Base-by-base conservation (phyloP, 257 asterid genomes). In the Cordia subcordata region DNA sequence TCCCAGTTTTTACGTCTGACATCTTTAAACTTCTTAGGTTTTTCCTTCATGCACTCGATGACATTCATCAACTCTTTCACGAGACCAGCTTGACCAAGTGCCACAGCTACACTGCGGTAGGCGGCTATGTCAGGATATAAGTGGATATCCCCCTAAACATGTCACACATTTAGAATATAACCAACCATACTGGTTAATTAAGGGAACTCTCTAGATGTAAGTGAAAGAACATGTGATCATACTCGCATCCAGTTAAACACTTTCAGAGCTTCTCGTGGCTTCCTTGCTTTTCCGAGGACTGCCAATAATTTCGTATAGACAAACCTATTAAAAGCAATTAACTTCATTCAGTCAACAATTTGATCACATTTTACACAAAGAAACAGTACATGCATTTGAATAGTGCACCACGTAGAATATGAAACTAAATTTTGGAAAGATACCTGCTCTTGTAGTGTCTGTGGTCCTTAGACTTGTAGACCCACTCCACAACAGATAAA, bases 61-160 rank as follows among this genome's bases (percentile, higher is more conserved):
- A 86, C 69, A 54, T 59, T 79, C 73, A 93, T 56, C 82, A 93
- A 77, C 76, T 93, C 95, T 64, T 83, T 93, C 67, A 89, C 57
- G 50, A 74, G 82, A 71, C 97, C 99, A 73, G 83, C 87, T 86
- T 86, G 99, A 37, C 97, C 99, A 60, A 93, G 77, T 16, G 90
- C 66, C 71, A 89, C 97, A 17, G 94, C 88, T 68, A 89, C 70
- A 62, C 95, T 68, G 68, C 77, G 99, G 74, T 81, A 93, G 46
- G 99, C 94, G 38, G 99, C 94, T 87, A 89, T 84, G 83, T 89
- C 99, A 53, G 99, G 99, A 66, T 93, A 88, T 61, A 83, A 77
- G 47, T 77, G 69, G 45, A 75, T 78, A 67, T 86, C 96, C 32
- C 84, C 85, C 99, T 93, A 69, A n/a, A 72, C 67, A 55, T 51